phyloP scores from a whole-genome alignment of 1,139 yeast species.

The Geotrichum candidum region DNA sequence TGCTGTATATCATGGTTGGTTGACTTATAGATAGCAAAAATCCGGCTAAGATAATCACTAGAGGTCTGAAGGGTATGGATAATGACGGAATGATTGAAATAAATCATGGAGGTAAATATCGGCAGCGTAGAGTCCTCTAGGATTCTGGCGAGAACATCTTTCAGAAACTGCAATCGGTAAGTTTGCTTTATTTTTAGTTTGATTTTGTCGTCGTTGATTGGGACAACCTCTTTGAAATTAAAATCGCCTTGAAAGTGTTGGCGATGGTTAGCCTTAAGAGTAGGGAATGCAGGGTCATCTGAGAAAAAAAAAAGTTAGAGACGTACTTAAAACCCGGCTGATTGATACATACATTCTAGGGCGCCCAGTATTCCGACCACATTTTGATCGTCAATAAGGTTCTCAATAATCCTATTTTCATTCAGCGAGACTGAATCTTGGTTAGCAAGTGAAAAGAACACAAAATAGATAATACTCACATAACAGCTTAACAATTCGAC shows the following conservation, averaged over 20 bases:
- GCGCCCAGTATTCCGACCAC: conserved; percentile 68
- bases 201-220: conserved; percentile 48
- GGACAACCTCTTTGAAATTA: conserved; percentile 66
- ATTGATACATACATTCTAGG: conserved; percentile 47
- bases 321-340: background rate
- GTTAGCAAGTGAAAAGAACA: background rate
- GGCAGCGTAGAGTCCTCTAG: conserved; percentile 75
- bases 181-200: conserved; percentile 61
- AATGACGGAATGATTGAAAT: conserved; percentile 62
- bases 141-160: conserved; percentile 76
- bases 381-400: conserved; percentile 55
- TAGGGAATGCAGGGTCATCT: conserved; percentile 78
- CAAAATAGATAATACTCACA: conserved; percentile 14
- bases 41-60: conserved; percentile 41
- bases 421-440: conserved; percentile 48
- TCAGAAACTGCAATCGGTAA: conserved; percentile 68
- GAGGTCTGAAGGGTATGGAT: conserved; percentile 60
- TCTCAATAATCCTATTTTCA: conserved; percentile 63
- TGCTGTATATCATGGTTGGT: conserved; percentile 5
- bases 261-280: conserved; percentile 72
- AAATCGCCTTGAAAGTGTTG: conserved; percentile 53
- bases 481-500: conserved; percentile 62
- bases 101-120: conserved; percentile 59
- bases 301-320: background rate
- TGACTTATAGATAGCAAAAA: conserved; percentile 53